These are phyloP conservation scores for Pulveroboletus sp. DNA, from an alignment of 768 basidiomycete genomes.

Conservation along the genomic window DNA sequence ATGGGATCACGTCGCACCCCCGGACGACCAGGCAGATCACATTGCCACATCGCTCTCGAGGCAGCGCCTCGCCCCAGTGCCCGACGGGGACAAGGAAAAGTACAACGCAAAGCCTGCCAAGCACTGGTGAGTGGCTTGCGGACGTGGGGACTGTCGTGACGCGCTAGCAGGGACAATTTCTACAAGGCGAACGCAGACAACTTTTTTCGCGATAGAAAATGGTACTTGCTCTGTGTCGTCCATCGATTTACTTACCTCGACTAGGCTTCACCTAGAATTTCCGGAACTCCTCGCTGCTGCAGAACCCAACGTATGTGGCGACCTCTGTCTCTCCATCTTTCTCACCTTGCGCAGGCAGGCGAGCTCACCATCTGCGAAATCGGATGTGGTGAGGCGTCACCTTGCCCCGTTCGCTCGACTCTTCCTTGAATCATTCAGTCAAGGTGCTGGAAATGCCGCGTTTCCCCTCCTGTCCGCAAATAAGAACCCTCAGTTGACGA, in stretches of 20 bases:
- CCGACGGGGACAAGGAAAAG: constrained; percentile 64
- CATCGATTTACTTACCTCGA: constrained; percentile 4
- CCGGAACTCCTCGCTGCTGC: constrained; percentile 78
- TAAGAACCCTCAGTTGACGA: constrained; percentile 67
- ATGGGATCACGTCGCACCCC: constrained; percentile 88
- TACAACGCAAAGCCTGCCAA: constrained; percentile 73
- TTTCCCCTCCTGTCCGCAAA: constrained; percentile 87
- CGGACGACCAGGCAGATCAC: constrained; percentile 72
- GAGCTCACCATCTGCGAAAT: constrained; percentile 77
- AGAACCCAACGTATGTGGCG: constrained; percentile 53
- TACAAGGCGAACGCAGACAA: constrained; percentile 83
- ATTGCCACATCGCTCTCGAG: constrained; percentile 67
- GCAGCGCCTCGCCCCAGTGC: constrained; percentile 73
- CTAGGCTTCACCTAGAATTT: constrained; percentile 91
- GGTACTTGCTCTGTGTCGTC: constrained; percentile 38
- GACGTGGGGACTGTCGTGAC: constrained; percentile 11
- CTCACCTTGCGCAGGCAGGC: constrained; percentile 60
- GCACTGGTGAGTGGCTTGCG: constrained; percentile 66
- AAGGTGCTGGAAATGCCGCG: constrained; percentile 93
- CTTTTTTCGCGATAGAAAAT: constrained; percentile 95
- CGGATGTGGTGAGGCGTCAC: constrained; percentile 71
- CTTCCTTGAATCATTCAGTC: constrained; percentile 5
- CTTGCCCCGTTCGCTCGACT: neutral
- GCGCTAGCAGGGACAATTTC: constrained; percentile 78
- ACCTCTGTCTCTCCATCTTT: neutral